These are phyloP conservation scores for Aegilops speltoides DNA, from an alignment of 176 grass and related monocot genomes.

Conservation along the genomic window DNA sequence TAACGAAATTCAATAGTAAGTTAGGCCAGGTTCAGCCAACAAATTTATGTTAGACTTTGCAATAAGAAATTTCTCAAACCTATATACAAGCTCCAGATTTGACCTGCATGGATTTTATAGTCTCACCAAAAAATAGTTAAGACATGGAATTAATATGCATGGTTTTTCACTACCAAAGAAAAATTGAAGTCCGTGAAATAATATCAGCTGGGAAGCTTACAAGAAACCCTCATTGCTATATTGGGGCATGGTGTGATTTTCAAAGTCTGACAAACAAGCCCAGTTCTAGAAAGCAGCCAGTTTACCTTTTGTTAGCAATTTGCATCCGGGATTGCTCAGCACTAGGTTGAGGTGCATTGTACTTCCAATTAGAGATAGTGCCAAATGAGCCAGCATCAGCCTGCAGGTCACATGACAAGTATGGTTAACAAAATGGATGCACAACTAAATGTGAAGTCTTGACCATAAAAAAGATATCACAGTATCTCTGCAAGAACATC, in stretches of 20 bases:
- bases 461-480: conserved; percentile 12
- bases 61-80: conserved; percentile 28
- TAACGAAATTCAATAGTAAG: too few relatives aligned
- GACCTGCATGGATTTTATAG: conserved; percentile 88
- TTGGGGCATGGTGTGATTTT: too few relatives aligned
- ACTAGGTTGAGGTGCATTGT: conserved; percentile 7
- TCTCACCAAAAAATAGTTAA: conserved; percentile 47
- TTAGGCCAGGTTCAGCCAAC: too few relatives aligned
- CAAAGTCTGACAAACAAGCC: background rate
- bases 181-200: background rate
- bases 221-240: background rate
- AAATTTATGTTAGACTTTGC: too few relatives aligned
- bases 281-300: background rate
- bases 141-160: background rate
- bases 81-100: conserved; percentile 87
- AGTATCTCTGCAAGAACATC: conserved; percentile 56
- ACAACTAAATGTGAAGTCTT: background rate
- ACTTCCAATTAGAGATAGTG: conserved; percentile 44
- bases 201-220: background rate
- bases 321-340: too few relatives aligned
- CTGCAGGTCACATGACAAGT: conserved; percentile 34
- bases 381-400: conserved; percentile 77
- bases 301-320: conserved; percentile 31
- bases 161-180: background rate
- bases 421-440: background rate